Evolutionary conservation across 768 basidiomycete species (phyloP).

Genomic region (Rhodotorula graminis): DNA sequence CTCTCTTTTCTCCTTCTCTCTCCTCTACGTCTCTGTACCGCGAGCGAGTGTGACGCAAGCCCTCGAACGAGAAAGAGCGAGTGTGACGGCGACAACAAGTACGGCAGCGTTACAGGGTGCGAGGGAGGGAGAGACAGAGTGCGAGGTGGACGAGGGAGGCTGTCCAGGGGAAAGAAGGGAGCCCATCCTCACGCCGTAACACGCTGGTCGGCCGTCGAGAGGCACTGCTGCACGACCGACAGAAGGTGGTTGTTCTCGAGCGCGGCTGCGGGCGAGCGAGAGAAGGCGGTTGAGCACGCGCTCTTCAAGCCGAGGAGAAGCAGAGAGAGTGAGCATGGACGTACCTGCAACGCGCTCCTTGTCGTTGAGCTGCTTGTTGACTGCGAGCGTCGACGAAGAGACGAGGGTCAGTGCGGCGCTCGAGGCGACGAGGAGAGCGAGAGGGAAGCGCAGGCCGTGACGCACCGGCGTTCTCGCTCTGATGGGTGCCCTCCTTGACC

Average conservation of each 20-base stretch:
- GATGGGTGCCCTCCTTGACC: slow-evolving; percentile 90
- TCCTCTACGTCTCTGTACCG: too few species aligned
- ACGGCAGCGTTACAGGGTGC: background rate
- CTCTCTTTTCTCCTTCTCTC: too few species aligned
- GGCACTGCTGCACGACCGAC: slow-evolving; percentile 77
- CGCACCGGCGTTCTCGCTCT: slow-evolving; percentile 83
- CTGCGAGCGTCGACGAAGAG: slow-evolving; percentile 49
- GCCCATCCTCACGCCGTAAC: slow-evolving; percentile 21
- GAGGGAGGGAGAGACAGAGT: too few species aligned
- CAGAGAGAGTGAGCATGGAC: background rate
- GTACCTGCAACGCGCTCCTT: slow-evolving; percentile 82
- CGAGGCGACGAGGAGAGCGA: background rate
- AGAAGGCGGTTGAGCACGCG: too few species aligned
- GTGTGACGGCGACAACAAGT: background rate
- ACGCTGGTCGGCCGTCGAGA: slow-evolving; percentile 52
- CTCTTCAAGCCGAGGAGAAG: background rate
- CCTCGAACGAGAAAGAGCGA: too few species aligned
- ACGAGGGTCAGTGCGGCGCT: background rate
- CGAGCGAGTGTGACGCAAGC: too few species aligned
- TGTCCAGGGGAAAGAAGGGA: too few species aligned
- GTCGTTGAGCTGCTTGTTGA: slow-evolving; percentile 98
- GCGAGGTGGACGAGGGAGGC: too few species aligned
- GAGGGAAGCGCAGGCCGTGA: slow-evolving; percentile 9
- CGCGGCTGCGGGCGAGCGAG: slow-evolving; percentile 56
- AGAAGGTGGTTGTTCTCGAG: slow-evolving; percentile 83